phyloP scores from a whole-genome alignment of 2,329 filamentous ascomycete genomes.

The Verticillium nonalfalfae region DNA sequence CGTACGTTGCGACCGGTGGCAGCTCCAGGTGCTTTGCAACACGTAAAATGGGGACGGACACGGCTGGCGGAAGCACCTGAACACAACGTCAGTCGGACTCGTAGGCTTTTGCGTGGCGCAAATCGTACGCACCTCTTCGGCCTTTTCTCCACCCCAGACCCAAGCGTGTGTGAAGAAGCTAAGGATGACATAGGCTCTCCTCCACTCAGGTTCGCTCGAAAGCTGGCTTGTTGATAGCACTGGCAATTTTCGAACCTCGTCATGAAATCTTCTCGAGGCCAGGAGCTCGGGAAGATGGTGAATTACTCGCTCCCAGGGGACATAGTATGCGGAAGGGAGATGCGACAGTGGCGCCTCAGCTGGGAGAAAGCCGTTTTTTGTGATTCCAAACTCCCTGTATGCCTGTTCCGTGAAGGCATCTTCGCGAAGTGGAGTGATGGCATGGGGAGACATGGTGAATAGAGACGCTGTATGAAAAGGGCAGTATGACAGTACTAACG shows the following conservation, averaged over 20 bases:
- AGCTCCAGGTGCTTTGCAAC: constrained; percentile 71
- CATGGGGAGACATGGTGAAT: constrained; percentile 35
- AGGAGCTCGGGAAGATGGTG: constrained; percentile 63
- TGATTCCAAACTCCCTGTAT: constrained; percentile 28
- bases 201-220: constrained; percentile 64
- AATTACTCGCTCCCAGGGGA: constrained; percentile 70
- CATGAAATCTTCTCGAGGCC: constrained; percentile 55
- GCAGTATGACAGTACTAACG: not conserved
- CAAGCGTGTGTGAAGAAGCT: constrained; percentile 79
- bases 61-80: constrained; percentile 62
- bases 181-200: constrained; percentile 72
- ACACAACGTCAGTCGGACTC: constrained; percentile 10
- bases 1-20: constrained; percentile 86
- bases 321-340: constrained; percentile 67
- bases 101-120: not conserved
- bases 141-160: constrained; percentile 77
- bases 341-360: constrained; percentile 57
- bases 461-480: not conserved
- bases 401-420: constrained; percentile 6
- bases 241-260: constrained; percentile 59
- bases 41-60: constrained; percentile 70
- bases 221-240: constrained; percentile 62
- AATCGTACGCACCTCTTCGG: constrained; percentile 53
- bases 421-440: constrained; percentile 16
- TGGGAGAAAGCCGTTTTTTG: constrained; percentile 70